Conservation (phyloP, 176 grass and related monocot genomes). For the Areca catechu region DNA sequence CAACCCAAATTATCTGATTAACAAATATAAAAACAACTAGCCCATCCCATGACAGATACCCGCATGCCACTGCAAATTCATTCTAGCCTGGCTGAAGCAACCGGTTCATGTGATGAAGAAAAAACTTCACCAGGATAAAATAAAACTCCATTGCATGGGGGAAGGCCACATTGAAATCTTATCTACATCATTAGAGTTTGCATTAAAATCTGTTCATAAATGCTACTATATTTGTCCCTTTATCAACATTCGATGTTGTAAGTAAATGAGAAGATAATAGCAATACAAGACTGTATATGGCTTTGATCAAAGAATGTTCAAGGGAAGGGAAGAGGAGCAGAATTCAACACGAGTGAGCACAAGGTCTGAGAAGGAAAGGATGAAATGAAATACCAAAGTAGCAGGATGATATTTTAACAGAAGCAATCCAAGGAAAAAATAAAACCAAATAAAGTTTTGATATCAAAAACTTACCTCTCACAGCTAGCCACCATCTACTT, state of each 20-base stretch:
- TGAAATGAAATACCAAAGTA: neutral
- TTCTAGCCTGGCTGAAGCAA: constrained; percentile 77
- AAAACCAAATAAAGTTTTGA: too few species aligned
- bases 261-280: too few species aligned
- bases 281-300: too few species aligned
- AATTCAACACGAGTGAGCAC: too few species aligned
- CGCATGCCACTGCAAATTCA: constrained; percentile 88
- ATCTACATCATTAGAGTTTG: constrained; percentile 31
- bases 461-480: constrained; percentile 38
- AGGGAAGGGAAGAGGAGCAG: too few species aligned
- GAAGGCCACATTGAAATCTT: constrained; percentile 76
- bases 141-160: constrained; percentile 74
- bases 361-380: neutral
- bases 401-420: too few species aligned
- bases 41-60: constrained; percentile 29
- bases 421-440: too few species aligned
- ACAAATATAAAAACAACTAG: neutral
- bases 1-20: too few species aligned
- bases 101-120: constrained; percentile 80
- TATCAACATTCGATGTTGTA: too few species aligned
- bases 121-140: constrained; percentile 96
- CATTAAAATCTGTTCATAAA: neutral
- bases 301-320: too few species aligned
- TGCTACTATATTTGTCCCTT: too few species aligned
- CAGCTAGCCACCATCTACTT: constrained; percentile 78